phyloP scores from a whole-genome alignment of 331 rosid genomes.

The Dryas integrifolia region DNA sequence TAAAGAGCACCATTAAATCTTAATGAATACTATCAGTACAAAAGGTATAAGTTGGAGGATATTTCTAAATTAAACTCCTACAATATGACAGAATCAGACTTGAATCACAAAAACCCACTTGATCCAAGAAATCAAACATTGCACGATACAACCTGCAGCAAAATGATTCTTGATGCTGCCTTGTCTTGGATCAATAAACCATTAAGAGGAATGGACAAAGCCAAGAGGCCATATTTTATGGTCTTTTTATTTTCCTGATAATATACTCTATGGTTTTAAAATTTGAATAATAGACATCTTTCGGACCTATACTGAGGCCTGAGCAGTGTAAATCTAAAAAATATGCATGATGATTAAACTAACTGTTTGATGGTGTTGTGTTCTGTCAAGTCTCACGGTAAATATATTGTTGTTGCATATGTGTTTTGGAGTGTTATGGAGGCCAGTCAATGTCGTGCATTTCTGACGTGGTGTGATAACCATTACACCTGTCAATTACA shows the following conservation, averaged over 20 bases:
- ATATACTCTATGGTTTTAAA: too few species aligned
- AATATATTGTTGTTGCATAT: too few species aligned
- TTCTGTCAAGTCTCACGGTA: too few species aligned
- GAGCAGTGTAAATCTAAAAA: background rate
- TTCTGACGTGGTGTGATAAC: constrained; percentile 2
- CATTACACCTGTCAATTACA: background rate
- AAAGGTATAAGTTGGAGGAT: too few species aligned
- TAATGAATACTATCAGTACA: too few species aligned
- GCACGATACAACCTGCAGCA: background rate
- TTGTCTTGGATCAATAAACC: constrained; percentile 12
- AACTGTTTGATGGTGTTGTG: background rate
- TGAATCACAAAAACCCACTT: too few species aligned
- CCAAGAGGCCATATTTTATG: background rate
- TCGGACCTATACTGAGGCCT: background rate
- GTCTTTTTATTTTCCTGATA: background rate
- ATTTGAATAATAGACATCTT: background rate
- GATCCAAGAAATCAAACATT: too few species aligned
- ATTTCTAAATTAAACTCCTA: too few species aligned
- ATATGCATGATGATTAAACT: background rate
- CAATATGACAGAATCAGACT: too few species aligned
- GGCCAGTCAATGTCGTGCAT: background rate
- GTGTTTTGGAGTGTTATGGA: too few species aligned
- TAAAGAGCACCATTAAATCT: too few species aligned
- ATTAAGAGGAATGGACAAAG: constrained; percentile 2
- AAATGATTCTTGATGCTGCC: background rate